Evolutionary conservation across 495 filamentous ascomycete species (phyloP), one percentile per base, ranked within the genome.

Genomic region (Penicillium dipodomyicola): DNA sequence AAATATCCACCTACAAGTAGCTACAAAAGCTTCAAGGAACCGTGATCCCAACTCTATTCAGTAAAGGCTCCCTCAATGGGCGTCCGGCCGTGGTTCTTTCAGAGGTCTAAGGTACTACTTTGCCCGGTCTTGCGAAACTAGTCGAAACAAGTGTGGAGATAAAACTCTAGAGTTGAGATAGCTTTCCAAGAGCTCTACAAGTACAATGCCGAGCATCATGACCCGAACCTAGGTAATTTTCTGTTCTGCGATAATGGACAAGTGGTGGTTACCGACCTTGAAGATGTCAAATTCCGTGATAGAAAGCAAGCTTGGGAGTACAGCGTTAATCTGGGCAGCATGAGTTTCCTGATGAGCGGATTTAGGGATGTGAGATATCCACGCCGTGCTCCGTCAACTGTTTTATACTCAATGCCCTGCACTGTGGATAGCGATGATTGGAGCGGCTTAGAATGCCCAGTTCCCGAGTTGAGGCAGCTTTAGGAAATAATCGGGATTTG

Each of bases 311-410:
- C 11, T 19, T 42, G 23, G 35, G 53, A 43, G 32, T 12, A 8
- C 30, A 43, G 33, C 22, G 33, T 56, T 19, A 48, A 43, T 49
- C 29, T 32, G 32, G 53, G 53, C 2, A 42, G 44, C 32, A 44
- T 49, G 53, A 3, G 17, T 20, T 41, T 49, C 33, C 33, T 56
- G 53, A 49, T 56, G 44, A 56, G 53, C 53, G 49, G 53, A 49
- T 56, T 49, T 17, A 43, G 35, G 6, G 43, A 56, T 41, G 44
- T 56, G 53, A 56, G 44, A 41, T 49, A 56, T 23, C 44, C 44
- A 15, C 5, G 35, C 30, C 53, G 53, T 25, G 11, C 53, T 40
- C 44, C 32, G 33, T 56, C 53, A 29, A 33, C 43, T 0, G 29
- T 32, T 32, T 32, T 11, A 11, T 32, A 32, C 29, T 32, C 29